Base-by-base conservation (phyloP, 2,329 filamentous ascomycete genomes). In the Fusarium duplospermum region DNA sequence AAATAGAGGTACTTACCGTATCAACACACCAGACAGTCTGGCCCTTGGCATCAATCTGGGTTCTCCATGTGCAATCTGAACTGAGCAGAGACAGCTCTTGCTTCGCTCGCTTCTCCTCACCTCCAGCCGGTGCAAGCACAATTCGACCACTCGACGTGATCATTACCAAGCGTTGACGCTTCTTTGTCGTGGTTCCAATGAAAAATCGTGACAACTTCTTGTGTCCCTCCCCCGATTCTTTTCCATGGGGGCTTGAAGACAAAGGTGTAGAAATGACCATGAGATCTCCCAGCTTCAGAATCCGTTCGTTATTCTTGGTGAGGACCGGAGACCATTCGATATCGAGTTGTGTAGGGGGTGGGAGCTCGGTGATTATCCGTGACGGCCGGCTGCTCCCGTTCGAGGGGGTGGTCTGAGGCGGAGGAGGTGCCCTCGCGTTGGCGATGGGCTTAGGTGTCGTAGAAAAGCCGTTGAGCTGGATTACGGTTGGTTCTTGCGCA, bases 271-370 rank as follows among this genome's bases (percentile, higher is more conserved):
- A 93, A 42, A 94, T 88, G 9, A 99, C 95, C 82, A 95, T 90
- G 72, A 98, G 85, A 78, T 99, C 98, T 3, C 96, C 96, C 24
- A 99, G 87, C 82, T 97, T 98, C 72, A 99, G 83, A 76, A 99
- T 99, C 38, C 96, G 91, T 83, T 99, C 96, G 79, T 98, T 98
- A 69, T 91, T 92, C 78, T 92, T 92, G 11, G 94, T 98, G 64
- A 99, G 86, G 6, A 99, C 95, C 1, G 96, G 96, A 1, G 96
- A 98, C 96, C 96, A 99, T 83, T 99, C 96, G 66, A 99, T 97
- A 80, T 99, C 96, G 29, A 99, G 87, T 82, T 98, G 96, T 60
- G 94, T 98, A 1, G 96, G 96, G n/a, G 96, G 96, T 18, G 96
- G 95, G 11, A 99, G 88, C 82, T 99, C 96, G 1, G 96, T 98